These are phyloP conservation scores for Xylariaceae sp. DNA, from an alignment of 2,329 filamentous ascomycete genomes.

Conservation along the genomic window DNA sequence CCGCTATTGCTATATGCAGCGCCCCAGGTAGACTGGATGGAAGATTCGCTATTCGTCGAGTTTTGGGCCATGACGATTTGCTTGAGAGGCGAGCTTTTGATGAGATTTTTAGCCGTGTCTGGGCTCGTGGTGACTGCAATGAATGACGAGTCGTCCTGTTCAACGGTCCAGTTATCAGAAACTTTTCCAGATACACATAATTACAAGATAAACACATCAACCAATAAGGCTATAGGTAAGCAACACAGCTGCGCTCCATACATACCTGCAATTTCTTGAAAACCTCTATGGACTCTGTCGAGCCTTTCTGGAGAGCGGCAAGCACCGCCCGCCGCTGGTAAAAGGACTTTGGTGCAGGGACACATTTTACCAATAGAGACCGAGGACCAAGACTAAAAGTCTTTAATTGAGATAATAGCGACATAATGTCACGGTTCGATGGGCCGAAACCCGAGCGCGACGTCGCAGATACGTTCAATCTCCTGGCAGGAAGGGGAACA, in stretches of 20 bases:
- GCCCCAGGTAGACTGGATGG: conserved; percentile 25
- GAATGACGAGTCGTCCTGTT: conserved; percentile 48
- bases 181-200: neutral
- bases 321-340: conserved; percentile 55
- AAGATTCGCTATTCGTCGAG: neutral
- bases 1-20: conserved; percentile 22
- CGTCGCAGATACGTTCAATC: too few species aligned
- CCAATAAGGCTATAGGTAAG: too few species aligned
- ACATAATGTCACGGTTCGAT: conserved; percentile 17
- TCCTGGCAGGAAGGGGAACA: too few species aligned
- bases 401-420: conserved; percentile 28
- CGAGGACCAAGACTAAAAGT: conserved; percentile 28
- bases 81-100: conserved; percentile 46
- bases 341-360: conserved; percentile 50
- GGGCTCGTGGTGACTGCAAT: conserved; percentile 46
- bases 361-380: conserved; percentile 48
- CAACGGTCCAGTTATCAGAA: neutral
- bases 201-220: neutral
- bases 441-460: too few species aligned
- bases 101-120: conserved; percentile 39
- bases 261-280: conserved; percentile 49
- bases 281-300: conserved; percentile 42
- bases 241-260: neutral
- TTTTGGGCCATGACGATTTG: conserved; percentile 39
- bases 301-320: conserved; percentile 42